Evolutionary conservation across 75 land plant genomes (phyloP).

Genomic region (Selaginella tamariscina): DNA sequence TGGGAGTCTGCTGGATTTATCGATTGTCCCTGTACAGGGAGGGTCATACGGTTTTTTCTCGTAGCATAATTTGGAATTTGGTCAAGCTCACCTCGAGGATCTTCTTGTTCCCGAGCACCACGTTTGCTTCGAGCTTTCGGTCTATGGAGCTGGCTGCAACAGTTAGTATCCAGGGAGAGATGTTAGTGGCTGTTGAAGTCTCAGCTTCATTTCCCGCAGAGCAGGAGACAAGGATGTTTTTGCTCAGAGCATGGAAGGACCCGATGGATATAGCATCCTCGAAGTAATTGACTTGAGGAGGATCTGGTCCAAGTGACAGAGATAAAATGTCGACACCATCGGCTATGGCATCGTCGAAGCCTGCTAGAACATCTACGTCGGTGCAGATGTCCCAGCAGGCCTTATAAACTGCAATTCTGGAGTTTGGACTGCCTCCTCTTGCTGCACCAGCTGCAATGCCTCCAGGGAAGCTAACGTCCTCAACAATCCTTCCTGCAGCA

Average conservation of each 20-base stretch:
- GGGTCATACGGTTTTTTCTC: background rate
- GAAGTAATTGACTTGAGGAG: conserved; percentile 52
- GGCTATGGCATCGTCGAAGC: background rate
- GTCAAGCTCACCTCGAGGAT: conserved; percentile 36
- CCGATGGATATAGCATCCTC: conserved; percentile 64
- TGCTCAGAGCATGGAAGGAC: conserved; percentile 52
- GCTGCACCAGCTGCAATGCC: conserved; percentile 4
- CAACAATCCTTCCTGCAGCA: conserved; percentile 2
- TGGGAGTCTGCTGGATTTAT: background rate
- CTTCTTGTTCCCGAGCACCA: conserved; percentile 33
- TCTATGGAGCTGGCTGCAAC: conserved; percentile 64
- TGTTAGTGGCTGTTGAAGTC: conserved; percentile 30
- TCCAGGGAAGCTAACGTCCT: background rate
- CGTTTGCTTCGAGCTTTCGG: conserved; percentile 37
- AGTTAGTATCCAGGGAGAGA: conserved; percentile 72
- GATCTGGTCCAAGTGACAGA: conserved; percentile 21
- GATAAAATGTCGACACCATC: conserved; percentile 10
- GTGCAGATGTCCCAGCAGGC: conserved; percentile 3
- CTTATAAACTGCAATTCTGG: conserved; percentile 10
- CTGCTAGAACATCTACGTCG: background rate
- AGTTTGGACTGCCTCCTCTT: conserved; percentile 1
- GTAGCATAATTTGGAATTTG: background rate
- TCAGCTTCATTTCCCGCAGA: conserved; percentile 65
- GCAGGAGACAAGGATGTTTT: conserved; percentile 44
- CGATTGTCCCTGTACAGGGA: background rate